Evolutionary conservation across 2,329 filamentous ascomycete species (phyloP), one percentile per base, ranked within the genome.

Genomic region (Fusarium pseudoanthophilum): DNA sequence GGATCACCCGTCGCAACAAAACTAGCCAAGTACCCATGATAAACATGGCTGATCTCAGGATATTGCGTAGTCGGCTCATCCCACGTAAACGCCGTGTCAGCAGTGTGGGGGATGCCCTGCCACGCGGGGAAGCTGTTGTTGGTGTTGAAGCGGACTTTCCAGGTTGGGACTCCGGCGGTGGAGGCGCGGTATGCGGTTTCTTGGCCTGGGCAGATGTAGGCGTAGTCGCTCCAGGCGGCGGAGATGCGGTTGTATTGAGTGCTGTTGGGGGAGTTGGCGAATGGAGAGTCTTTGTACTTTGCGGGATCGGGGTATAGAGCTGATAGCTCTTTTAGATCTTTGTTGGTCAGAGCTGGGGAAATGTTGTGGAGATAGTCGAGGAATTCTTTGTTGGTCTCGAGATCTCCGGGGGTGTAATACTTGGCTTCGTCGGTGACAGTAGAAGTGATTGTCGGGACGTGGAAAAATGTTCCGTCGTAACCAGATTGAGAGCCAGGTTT

Each of bases 231-330:
- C 80, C 81, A 83, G 0, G 85, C 83, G 2, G 84, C 84, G 1
- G 82, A 79, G 8, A 87, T 57, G 7, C 85, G 83, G 42, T 85
- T 77, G 61, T 83, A 87, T 68, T 87, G 85, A 0, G 81, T 83
- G 26, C 82, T 83, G 24, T 84, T 82, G 20, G 82, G 83, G 0
- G 81, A 82, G 37, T 80, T 72, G 26, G 78, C 77, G 43, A 80
- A 83, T 1, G 80, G 81, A 42, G 85, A 81, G 69, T 81, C 60
- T 55, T 78, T 8, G 36, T 82, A 56, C 1, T 74, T 76, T 6
- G 72, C 77, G 0, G 82, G 82, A 45, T 84, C 82, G 4, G 81
- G 79, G 59, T 84, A 84, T 16, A 84, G 65, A 1, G 64, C 69
- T 18, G 71, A 72, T 4, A 84, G 42, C 11, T 77, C 65, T 1